Evolutionary conservation across 2,329 filamentous ascomycete species (phyloP).

Genomic region (Colletotrichum graminicola): DNA sequence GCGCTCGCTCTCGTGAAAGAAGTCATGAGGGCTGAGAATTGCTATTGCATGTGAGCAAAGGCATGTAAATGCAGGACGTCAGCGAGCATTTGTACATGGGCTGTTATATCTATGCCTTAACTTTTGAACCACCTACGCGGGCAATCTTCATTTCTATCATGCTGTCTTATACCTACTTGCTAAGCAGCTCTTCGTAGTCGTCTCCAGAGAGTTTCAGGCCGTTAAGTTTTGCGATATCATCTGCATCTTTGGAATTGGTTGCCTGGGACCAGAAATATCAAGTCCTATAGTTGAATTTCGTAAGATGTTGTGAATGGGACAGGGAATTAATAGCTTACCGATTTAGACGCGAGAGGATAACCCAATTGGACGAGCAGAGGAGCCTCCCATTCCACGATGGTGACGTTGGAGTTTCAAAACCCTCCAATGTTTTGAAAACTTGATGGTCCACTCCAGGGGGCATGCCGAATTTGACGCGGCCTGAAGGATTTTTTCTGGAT

Average conservation of each 20-base stretch:
- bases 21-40: no score
- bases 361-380: neutral
- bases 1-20: neutral
- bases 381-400: conserved; percentile 14
- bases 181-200: neutral
- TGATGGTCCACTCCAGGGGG: no score
- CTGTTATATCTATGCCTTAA: no score
- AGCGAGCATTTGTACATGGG: neutral
- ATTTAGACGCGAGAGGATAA: conserved; percentile 13
- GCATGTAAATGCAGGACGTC: neutral
- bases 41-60: neutral
- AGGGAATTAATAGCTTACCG: neutral
- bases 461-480: no score
- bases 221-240: conserved; percentile 4
- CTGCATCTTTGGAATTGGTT: conserved; percentile 7
- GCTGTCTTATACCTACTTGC: no score
- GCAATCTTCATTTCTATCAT: no score
- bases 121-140: no score
- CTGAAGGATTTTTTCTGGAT: no score
- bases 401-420: conserved; percentile 22
- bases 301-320: neutral
- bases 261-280: conserved; percentile 24
- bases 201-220: conserved; percentile 1
- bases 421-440: neutral
- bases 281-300: neutral